Conservation (phyloP, 495 filamentous ascomycete genomes). For the Penicillium fimorum region DNA sequence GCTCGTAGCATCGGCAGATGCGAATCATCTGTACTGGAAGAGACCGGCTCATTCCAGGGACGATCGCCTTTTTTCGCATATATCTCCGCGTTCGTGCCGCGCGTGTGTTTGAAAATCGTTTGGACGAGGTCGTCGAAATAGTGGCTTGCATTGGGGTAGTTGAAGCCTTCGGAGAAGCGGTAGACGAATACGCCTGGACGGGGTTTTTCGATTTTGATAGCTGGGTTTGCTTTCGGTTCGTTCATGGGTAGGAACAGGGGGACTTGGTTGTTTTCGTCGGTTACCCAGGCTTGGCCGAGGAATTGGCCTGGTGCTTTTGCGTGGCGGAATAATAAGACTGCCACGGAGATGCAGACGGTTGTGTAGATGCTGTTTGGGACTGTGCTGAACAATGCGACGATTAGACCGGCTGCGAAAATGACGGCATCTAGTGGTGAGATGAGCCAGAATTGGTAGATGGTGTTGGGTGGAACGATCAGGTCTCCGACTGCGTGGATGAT, state of each 20-base stretch:
- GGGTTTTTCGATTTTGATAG: slow-evolving; percentile 68
- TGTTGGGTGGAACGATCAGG: slow-evolving; percentile 86
- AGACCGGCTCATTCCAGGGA: slow-evolving; percentile 92
- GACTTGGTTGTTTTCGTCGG: slow-evolving; percentile 37
- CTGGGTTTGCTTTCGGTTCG: slow-evolving; percentile 80
- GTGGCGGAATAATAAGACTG: slow-evolving; percentile 74
- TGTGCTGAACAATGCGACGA: slow-evolving; percentile 80
- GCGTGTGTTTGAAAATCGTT: slow-evolving; percentile 69
- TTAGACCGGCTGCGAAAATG: slow-evolving; percentile 87
- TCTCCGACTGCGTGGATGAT: slow-evolving; percentile 97
- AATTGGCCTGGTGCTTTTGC: slow-evolving; percentile 80
- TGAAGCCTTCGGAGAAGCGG: slow-evolving; percentile 90
- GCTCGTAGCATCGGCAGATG: slow-evolving; percentile 75
- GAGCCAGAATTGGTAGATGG: slow-evolving; percentile 89
- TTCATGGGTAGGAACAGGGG: slow-evolving; percentile 83
- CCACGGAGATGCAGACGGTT: slow-evolving; percentile 68
- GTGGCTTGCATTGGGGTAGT: slow-evolving; percentile 86
- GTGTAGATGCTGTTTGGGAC: slow-evolving; percentile 92
- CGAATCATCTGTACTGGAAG: slow-evolving; percentile 50
- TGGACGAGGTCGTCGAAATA: slow-evolving; percentile 74
- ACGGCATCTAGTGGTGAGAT: slow-evolving; percentile 82
- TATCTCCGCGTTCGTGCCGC: slow-evolving; percentile 62
- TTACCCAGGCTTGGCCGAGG: slow-evolving; percentile 65
- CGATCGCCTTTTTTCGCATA: slow-evolving; percentile 71
- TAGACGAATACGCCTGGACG: slow-evolving; percentile 95